Conservation (phyloP, 768 basidiomycete species). For the Tylopilus balloui region DNA sequence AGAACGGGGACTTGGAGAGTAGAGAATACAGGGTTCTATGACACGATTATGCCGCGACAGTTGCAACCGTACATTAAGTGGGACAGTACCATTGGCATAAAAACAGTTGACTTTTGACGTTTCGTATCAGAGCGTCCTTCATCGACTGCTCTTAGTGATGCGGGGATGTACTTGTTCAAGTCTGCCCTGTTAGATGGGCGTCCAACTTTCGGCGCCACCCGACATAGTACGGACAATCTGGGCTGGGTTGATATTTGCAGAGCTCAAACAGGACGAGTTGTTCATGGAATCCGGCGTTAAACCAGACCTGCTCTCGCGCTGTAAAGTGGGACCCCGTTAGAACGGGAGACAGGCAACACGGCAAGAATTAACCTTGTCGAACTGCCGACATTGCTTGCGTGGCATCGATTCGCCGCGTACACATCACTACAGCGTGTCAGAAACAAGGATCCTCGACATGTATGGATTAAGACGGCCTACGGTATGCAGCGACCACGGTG, state of each 20-base stretch:
- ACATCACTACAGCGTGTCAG: slow-evolving; percentile 53
- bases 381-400: slow-evolving; percentile 59
- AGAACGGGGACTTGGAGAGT: slow-evolving; percentile 1
- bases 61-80: slow-evolving; percentile 20
- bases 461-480: slow-evolving; percentile 38
- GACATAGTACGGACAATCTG: slow-evolving; percentile 57
- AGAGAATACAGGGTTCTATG: slow-evolving; percentile 18
- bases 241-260: slow-evolving; percentile 61
- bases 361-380: slow-evolving; percentile 45
- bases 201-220: slow-evolving; percentile 60
- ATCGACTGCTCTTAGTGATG: slow-evolving; percentile 3
- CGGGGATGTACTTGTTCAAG: slow-evolving; percentile 6
- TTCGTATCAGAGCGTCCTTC: slow-evolving; percentile 7
- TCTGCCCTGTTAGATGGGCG: slow-evolving; percentile 38
- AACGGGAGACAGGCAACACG: slow-evolving; percentile 2
- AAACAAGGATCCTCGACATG: slow-evolving; percentile 1
- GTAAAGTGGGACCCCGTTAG: slow-evolving; percentile 2
- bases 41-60: slow-evolving; percentile 14
- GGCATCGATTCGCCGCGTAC: slow-evolving; percentile 48
- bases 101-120: slow-evolving; percentile 8
- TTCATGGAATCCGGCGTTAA: slow-evolving; percentile 74
- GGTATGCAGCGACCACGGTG: slow-evolving; percentile 70
- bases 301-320: slow-evolving; percentile 79
- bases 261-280: slow-evolving; percentile 73
- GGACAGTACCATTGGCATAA: slow-evolving; percentile 3